These are phyloP conservation scores for Cutaneotrichosporon cavernicola DNA, from an alignment of 1,284 basidiomycete genomes.

Conservation along the genomic window DNA sequence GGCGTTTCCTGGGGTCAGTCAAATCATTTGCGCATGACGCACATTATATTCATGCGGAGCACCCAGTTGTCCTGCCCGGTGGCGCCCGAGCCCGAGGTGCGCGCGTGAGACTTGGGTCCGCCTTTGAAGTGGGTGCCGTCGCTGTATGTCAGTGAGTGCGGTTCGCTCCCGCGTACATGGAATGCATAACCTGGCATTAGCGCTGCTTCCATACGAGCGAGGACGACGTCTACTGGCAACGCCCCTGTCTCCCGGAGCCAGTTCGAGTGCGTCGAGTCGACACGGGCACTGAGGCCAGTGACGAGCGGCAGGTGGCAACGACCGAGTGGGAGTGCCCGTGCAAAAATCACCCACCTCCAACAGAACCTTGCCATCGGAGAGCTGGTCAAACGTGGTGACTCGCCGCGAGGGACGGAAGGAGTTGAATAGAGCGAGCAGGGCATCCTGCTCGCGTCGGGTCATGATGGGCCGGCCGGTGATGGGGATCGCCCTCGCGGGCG, in stretches of 20 bases:
- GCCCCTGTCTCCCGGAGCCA: no score
- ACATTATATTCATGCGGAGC: conserved; percentile 47
- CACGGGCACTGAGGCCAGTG: no score
- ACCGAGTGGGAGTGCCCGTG: background rate
- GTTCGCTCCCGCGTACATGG: conserved; percentile 16
- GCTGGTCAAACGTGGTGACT: conserved; percentile 41
- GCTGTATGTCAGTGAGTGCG: conserved; percentile 14
- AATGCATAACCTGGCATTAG: conserved; percentile 23
- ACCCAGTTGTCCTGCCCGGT: conserved; percentile 48
- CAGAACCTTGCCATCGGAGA: conserved; percentile 47
- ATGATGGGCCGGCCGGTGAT: conserved; percentile 13
- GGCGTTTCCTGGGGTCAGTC: conserved; percentile 39
- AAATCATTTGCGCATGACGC: conserved; percentile 8
- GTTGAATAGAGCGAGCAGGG: conserved; percentile 48
- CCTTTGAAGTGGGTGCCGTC: conserved; percentile 41
- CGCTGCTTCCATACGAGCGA: background rate
- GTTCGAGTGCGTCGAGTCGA: no score
- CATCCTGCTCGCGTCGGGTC: conserved; percentile 44
- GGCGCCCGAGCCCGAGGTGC: conserved; percentile 21
- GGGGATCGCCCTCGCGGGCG: conserved; percentile 3
- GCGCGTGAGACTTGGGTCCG: conserved; percentile 18
- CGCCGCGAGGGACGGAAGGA: conserved; percentile 39
- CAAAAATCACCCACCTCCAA: conserved; percentile 39
- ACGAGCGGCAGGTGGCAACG: background rate
- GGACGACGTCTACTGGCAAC: background rate